Conservation (phyloP, 1,284 basidiomycete species). For the Marasmius oreades region DNA sequence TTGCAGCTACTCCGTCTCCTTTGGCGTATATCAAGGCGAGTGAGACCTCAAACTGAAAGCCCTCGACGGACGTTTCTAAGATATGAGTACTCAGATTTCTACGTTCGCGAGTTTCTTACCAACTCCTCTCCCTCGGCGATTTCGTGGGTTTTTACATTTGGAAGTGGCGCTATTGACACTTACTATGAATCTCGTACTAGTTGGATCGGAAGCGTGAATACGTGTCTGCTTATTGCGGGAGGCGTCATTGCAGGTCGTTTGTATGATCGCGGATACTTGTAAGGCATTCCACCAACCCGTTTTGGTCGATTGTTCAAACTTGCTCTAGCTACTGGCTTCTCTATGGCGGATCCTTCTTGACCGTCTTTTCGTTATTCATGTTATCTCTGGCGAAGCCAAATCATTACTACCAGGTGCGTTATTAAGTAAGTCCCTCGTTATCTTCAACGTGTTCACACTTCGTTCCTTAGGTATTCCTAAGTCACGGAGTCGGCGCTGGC, state of each 20-base stretch:
- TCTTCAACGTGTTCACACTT: too few relatives aligned
- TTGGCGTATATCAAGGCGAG: slow-evolving; percentile 41
- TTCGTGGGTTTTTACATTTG: slow-evolving; percentile 24
- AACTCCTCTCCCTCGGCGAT: slow-evolving; percentile 32
- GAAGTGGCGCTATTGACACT: background rate
- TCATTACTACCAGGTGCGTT: slow-evolving; percentile 24
- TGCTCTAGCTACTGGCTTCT: slow-evolving; percentile 20
- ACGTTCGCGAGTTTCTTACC: slow-evolving; percentile 30
- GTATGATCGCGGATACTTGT: slow-evolving; percentile 25
- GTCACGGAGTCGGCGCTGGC: slow-evolving; percentile 14
- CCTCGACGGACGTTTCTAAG: slow-evolving; percentile 3
- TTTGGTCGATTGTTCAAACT: too few relatives aligned
- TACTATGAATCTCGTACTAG: slow-evolving; percentile 19
- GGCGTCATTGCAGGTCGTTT: slow-evolving; percentile 33
- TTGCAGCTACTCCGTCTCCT: slow-evolving; percentile 31
- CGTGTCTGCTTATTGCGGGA: slow-evolving; percentile 34
- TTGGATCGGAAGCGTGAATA: slow-evolving; percentile 50
- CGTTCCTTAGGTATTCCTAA: slow-evolving; percentile 11
- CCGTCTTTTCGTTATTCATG: slow-evolving; percentile 24
- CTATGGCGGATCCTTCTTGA: slow-evolving; percentile 19
- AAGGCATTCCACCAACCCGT: too few relatives aligned
- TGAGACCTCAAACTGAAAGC: background rate
- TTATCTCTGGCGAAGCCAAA: slow-evolving; percentile 23
- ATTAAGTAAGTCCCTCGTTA: too few relatives aligned
- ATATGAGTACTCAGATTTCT: slow-evolving; percentile 25